Evolutionary conservation across 2,329 filamentous ascomycete species (phyloP).

Genomic region (Colletotrichum liriopes): DNA sequence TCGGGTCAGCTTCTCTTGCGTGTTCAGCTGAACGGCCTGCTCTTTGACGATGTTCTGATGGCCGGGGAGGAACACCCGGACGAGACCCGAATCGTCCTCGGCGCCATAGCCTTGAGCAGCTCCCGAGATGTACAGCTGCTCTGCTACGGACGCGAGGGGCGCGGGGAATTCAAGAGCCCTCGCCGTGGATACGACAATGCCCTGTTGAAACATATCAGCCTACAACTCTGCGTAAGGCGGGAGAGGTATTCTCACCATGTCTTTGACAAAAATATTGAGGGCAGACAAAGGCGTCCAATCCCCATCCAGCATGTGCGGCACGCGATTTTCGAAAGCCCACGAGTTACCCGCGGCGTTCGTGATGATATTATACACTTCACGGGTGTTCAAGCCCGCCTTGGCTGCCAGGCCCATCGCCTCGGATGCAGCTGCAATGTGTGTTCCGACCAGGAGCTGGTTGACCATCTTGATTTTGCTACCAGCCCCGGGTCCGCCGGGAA

Average conservation of each 20-base stretch:
- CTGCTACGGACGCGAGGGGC: slow-evolving; percentile 53
- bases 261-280: slow-evolving; percentile 54
- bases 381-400: slow-evolving; percentile 61
- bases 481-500: slow-evolving; percentile 64
- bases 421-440: slow-evolving; percentile 66
- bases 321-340: slow-evolving; percentile 73
- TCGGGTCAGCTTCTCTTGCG: slow-evolving; percentile 43
- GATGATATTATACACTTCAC: slow-evolving; percentile 51
- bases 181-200: slow-evolving; percentile 50
- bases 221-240: neutral
- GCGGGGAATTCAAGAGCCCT: slow-evolving; percentile 52
- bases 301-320: slow-evolving; percentile 66
- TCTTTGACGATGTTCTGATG: slow-evolving; percentile 42
- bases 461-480: slow-evolving; percentile 70
- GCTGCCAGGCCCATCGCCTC: slow-evolving; percentile 69
- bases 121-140: slow-evolving; percentile 52
- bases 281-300: slow-evolving; percentile 60
- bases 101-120: slow-evolving; percentile 48
- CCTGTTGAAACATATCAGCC: slow-evolving; percentile 27
- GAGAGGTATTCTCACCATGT: slow-evolving; percentile 49
- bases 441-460: slow-evolving; percentile 66
- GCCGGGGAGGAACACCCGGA: slow-evolving; percentile 47
- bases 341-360: slow-evolving; percentile 53
- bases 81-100: slow-evolving; percentile 49
- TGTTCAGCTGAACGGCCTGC: slow-evolving; percentile 28